Conservation (phyloP, 352 stramenopile species). For the Phytophthora fragariae region DNA sequence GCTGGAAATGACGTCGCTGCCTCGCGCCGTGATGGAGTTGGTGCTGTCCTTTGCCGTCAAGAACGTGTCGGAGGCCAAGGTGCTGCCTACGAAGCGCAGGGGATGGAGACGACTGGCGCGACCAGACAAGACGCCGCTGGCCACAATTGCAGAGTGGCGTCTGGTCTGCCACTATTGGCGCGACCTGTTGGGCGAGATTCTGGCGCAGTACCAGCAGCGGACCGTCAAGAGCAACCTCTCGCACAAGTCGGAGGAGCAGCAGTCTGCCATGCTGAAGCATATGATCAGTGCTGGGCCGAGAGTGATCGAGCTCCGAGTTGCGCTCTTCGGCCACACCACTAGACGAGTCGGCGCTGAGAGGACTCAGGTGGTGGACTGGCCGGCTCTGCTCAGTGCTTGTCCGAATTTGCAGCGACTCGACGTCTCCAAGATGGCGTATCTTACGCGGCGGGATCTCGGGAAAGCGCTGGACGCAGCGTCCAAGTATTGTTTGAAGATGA, state of each 20-base stretch:
- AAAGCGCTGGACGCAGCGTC: constrained; percentile 49
- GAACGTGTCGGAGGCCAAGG: constrained; percentile 53
- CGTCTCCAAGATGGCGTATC: constrained; percentile 59
- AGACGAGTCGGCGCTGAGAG: constrained; percentile 32
- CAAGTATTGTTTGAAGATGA: constrained; percentile 53
- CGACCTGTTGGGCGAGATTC: constrained; percentile 55
- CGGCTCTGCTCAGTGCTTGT: constrained; percentile 40
- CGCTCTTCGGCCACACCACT: constrained; percentile 62
- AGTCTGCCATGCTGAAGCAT: constrained; percentile 31
- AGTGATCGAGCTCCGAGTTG: constrained; percentile 53
- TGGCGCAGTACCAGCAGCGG: constrained; percentile 49
- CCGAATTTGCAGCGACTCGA: constrained; percentile 61
- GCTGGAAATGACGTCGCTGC: constrained; percentile 45
- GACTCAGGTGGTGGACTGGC: constrained; percentile 50
- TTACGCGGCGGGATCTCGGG: constrained; percentile 49
- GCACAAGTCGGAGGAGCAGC: constrained; percentile 45
- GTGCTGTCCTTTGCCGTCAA: constrained; percentile 65
- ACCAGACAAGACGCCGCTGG: constrained; percentile 48
- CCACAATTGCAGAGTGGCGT: constrained; percentile 47
- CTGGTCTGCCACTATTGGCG: constrained; percentile 58
- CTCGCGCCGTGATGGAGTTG: constrained; percentile 59
- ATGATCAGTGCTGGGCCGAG: constrained; percentile 28
- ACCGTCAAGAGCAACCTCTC: constrained; percentile 59
- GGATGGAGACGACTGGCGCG: constrained; percentile 49
- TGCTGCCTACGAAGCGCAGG: constrained; percentile 53